phyloP scores from a whole-genome alignment of 2,329 filamentous ascomycete genomes.

The Phyllosticta ampelicida region DNA sequence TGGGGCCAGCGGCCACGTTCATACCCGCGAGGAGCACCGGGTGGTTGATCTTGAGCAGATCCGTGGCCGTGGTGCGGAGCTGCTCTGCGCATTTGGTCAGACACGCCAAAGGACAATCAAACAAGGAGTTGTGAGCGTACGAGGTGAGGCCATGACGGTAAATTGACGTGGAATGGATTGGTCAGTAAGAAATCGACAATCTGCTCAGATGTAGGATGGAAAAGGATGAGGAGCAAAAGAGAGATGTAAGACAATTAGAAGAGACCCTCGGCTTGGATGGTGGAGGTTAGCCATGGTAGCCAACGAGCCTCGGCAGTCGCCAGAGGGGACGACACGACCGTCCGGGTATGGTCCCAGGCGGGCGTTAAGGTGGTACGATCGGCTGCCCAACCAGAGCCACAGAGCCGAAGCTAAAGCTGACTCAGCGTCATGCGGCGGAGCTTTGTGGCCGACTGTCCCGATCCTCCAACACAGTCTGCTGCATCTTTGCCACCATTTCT shows the following conservation, averaged over 20 bases:
- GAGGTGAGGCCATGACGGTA: slow-evolving; percentile 62
- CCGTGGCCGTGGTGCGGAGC: slow-evolving; percentile 82
- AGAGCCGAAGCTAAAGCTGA: too few relatives aligned
- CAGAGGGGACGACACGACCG: neutral
- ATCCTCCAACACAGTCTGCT: neutral
- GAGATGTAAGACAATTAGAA: slow-evolving; percentile 11
- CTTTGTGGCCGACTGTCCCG: neutral
- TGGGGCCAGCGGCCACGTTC: slow-evolving; percentile 96
- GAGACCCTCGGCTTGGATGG: slow-evolving; percentile 8
- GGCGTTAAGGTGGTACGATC: neutral
- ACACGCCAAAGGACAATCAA: neutral
- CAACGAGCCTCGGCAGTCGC: slow-evolving; percentile 5
- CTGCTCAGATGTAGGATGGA: neutral
- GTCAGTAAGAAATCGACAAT: neutral
- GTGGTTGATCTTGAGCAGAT: slow-evolving; percentile 97
- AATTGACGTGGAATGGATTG: slow-evolving; percentile 6
- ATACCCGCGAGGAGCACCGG: slow-evolving; percentile 93
- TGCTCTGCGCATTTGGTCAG: slow-evolving; percentile 1
- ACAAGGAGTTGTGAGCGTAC: slow-evolving; percentile 42
- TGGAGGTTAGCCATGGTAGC: neutral
- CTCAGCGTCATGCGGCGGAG: neutral
- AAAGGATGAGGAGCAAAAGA: neutral
- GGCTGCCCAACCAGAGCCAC: neutral
- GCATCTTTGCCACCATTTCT: neutral
- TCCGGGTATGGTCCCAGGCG: neutral